Evolutionary conservation across 2,329 filamentous ascomycete genomes (phyloP).

Genomic region (Geosmithia putterillii): DNA sequence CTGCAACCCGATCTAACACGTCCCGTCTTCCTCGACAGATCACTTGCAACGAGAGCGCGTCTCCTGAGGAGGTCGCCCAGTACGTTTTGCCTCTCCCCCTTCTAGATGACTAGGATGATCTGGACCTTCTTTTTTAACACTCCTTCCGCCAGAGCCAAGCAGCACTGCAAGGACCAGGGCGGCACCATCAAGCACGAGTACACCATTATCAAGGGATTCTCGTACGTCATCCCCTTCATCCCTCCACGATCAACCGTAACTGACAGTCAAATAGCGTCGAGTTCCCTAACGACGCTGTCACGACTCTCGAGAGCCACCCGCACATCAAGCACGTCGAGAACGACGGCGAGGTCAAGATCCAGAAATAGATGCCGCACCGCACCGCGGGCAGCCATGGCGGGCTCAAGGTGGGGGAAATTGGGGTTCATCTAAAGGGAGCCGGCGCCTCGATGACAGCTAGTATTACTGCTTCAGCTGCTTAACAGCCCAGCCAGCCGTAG

Average conservation of each 20-base stretch:
- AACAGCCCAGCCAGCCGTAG: no score
- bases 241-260: neutral
- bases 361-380: conserved; percentile 39
- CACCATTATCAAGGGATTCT: conserved; percentile 81
- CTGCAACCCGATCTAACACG: neutral
- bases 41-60: conserved; percentile 62
- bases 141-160: conserved; percentile 60
- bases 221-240: conserved; percentile 43
- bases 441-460: no score
- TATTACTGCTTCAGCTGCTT: no score
- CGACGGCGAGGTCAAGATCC: conserved; percentile 58
- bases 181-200: conserved; percentile 79
- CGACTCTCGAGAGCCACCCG: conserved; percentile 53
- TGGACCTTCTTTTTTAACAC: neutral
- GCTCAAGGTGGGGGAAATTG: no score
- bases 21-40: conserved; percentile 41
- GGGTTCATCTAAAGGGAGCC: no score
- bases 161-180: conserved; percentile 61
- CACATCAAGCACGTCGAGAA: conserved; percentile 64
- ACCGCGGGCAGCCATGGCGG: no score
- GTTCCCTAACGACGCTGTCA: conserved; percentile 55
- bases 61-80: conserved; percentile 54
- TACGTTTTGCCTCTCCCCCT: conserved; percentile 21
- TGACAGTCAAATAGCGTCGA: conserved; percentile 44
- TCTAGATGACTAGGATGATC: neutral